Percentiles rank a stretch among this genome's conserved stretches.
Evolutionary conservation across 2,329 filamentous ascomycete genomes (phyloP).

Genomic region (Sarocladium strictum): DNA sequence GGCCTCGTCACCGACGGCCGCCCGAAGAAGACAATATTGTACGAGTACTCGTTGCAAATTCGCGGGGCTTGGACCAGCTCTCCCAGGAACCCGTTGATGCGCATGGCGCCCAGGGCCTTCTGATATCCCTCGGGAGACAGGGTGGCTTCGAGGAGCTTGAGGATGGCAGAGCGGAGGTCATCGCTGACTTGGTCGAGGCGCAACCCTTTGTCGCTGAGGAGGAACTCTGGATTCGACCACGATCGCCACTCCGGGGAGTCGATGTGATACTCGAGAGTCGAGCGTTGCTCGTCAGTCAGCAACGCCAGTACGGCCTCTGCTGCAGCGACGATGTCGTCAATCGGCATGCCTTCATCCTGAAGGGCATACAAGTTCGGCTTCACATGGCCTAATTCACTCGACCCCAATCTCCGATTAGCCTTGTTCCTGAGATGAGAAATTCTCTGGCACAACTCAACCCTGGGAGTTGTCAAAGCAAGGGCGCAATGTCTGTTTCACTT

Average conservation of each 20-base stretch:
- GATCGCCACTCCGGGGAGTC: constrained; percentile 68
- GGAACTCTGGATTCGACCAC: constrained; percentile 67
- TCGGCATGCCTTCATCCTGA: constrained; percentile 59
- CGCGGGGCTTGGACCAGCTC: constrained; percentile 54
- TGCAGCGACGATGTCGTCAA: constrained; percentile 48
- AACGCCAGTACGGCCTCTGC: constrained; percentile 38
- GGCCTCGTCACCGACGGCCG: constrained; percentile 48
- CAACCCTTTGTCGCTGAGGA: constrained; percentile 62
- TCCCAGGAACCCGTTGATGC: constrained; percentile 69
- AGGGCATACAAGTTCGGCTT: constrained; percentile 47
- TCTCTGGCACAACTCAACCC: too few species aligned
- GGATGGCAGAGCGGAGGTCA: constrained; percentile 39
- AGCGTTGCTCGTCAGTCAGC: constrained; percentile 42
- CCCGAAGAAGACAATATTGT: constrained; percentile 71
- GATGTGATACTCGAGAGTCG: constrained; percentile 39
- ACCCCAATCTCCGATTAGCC: not conserved
- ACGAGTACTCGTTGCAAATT: constrained; percentile 69
- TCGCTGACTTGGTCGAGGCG: constrained; percentile 56
- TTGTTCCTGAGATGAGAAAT: too few species aligned
- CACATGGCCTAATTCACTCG: constrained; percentile 26
- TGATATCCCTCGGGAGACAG: constrained; percentile 65
- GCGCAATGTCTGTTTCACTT: constrained; percentile 13
- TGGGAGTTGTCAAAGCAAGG: not conserved
- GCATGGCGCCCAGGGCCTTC: constrained; percentile 65
- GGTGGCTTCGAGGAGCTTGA: constrained; percentile 49